Base-by-base conservation (phyloP, 2,329 filamentous ascomycete genomes). In the Fusarium floridanum region DNA sequence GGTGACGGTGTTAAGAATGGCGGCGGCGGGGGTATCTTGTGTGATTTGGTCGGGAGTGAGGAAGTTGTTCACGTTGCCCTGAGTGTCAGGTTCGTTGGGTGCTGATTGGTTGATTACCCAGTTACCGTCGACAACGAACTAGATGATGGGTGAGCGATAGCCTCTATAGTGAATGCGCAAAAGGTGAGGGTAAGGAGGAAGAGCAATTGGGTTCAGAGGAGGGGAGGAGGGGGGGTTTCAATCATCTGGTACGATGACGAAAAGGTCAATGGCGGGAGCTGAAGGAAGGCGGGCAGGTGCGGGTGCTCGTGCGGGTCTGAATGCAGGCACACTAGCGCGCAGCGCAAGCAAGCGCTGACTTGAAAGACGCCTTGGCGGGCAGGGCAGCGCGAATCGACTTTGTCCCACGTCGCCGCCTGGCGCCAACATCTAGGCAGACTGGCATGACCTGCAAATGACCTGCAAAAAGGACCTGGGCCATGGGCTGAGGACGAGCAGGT, bases 101-200 rank as follows among this genome's bases (percentile, higher is more conserved):
- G 92, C 93, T 68, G 91, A 91, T 78, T 92, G 91, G 84, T 98
- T 95, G 82, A 92, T 93, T 61, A 91, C 91, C 97, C 97, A 99
- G 78, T 90, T 90, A 77, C 94, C 94, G 89, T 99, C 95, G 76
- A 98, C 96, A 79, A 99, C 94, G 83, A 98, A 99, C 96, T 98
- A 82, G 48, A 76, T 60, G 48, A 68, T 70, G 48, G 45, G 76
- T 82, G 76, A 80, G 78, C 66, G 67, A 76, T 45, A 48, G 57
- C 32, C 62, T 69, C 66, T 53, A 6, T 6, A 70, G 20, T 43
- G 48, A 37, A 70, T 55, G 57, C 56, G 50, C 66, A 67, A 43
- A 61, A 60, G 70, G 43, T 70, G 64, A 68, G 63, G 60, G 34
- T 59, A 20, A 50, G 63, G 61, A 64, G 59, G 67, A 61, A 70